phyloP scores from a whole-genome alignment of 1,139 yeast species.

The Saccharomycopsis hybrid region DNA sequence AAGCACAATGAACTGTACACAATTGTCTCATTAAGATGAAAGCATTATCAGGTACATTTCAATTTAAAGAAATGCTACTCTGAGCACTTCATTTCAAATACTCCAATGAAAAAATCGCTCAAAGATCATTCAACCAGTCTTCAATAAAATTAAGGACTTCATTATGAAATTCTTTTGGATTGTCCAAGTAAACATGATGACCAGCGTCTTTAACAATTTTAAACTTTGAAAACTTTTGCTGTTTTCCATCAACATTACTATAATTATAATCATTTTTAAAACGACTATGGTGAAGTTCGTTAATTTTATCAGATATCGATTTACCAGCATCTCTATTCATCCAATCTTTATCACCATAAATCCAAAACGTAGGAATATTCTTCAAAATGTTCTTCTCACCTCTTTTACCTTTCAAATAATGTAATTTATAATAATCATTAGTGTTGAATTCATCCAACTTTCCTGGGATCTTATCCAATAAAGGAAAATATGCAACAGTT shows the following conservation, averaged over 20 bases:
- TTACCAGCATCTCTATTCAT: constrained; percentile 76
- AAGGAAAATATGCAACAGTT: constrained; percentile 61
- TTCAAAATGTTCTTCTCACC: neutral
- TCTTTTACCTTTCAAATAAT: neutral
- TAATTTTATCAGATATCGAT: constrained; percentile 37
- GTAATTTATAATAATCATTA: constrained; percentile 9
- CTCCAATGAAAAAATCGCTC: no score
- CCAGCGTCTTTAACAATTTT: constrained; percentile 53
- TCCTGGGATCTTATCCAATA: constrained; percentile 41
- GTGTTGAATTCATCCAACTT: constrained; percentile 1
- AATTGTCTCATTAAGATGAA: no score
- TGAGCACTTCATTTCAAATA: no score
- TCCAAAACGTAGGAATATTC: constrained; percentile 32
- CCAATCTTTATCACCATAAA: constrained; percentile 83
- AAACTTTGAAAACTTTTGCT: constrained; percentile 33
- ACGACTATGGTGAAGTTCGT: constrained; percentile 3
- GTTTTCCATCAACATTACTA: constrained; percentile 23
- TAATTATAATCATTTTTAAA: neutral
- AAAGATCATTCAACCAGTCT: no score
- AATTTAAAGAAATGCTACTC: no score
- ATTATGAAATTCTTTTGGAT: constrained; percentile 60
- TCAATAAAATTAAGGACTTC: no score
- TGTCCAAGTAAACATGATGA: constrained; percentile 75
- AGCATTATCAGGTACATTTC: no score
- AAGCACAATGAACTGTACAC: no score